These are phyloP conservation scores for Saitozyma sp. DNA, from an alignment of 768 basidiomycete species.

Conservation along the genomic window DNA sequence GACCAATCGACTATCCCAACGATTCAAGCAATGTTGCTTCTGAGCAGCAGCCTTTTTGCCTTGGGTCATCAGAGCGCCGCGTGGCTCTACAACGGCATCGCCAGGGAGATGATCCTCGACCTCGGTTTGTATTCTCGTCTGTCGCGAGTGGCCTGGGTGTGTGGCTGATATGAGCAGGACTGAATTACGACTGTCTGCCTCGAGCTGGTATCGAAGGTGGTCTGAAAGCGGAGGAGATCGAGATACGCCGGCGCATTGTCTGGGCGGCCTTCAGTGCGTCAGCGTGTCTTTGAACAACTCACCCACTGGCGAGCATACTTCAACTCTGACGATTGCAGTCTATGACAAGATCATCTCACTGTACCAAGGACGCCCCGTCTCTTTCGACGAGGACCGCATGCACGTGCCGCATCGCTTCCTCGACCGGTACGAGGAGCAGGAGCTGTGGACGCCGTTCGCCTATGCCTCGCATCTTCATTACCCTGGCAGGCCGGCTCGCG, in stretches of 20 bases:
- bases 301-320: neutral
- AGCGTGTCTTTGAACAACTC: neutral
- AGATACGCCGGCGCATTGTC: constrained; percentile 27
- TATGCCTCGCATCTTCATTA: constrained; percentile 18
- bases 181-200: constrained; percentile 7
- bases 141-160: neutral
- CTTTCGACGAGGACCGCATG: constrained; percentile 16
- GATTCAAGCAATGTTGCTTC: constrained; percentile 30
- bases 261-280: constrained; percentile 32
- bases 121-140: constrained; percentile 18
- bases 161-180: constrained; percentile 3
- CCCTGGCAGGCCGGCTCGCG: constrained; percentile 20
- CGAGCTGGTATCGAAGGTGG: neutral
- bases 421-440: constrained; percentile 31
- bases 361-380: constrained; percentile 30
- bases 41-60: constrained; percentile 28
- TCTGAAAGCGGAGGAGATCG: constrained; percentile 17
- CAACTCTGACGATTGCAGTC: constrained; percentile 14
- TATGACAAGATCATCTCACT: constrained; percentile 35
- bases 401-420: constrained; percentile 31
- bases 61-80: constrained; percentile 21
- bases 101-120: constrained; percentile 29
- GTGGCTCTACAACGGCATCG: constrained; percentile 19
- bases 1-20: constrained; percentile 28
- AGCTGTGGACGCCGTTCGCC: constrained; percentile 32